phyloP scores from a whole-genome alignment of 108 stramenopile species.

The Aurantiochytrium sp. region DNA sequence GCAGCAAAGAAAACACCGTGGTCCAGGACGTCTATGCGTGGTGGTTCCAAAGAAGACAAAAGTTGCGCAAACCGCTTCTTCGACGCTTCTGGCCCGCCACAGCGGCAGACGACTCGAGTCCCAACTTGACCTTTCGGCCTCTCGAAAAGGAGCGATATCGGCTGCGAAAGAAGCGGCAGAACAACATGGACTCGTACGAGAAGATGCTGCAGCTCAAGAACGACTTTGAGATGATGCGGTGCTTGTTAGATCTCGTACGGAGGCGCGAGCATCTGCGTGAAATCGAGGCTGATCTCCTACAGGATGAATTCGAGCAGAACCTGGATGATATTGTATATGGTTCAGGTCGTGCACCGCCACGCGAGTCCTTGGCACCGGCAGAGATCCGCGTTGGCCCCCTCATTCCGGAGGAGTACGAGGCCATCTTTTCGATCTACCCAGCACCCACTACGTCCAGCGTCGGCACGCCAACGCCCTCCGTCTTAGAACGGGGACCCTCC shows the following conservation, averaged over 20 bases:
- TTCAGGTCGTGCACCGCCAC: neutral
- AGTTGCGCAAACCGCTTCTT: neutral
- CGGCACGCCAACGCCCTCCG: neutral
- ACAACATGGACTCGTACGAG: neutral
- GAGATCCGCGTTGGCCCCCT: neutral
- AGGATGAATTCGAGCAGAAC: neutral
- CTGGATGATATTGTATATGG: neutral
- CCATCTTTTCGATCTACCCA: neutral
- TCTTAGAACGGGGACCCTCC: neutral
- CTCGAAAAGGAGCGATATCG: slow-evolving; percentile 10
- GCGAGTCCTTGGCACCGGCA: neutral
- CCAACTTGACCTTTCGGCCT: slow-evolving; percentile 3
- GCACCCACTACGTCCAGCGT: neutral
- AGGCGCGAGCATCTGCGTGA: neutral
- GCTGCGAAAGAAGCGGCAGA: neutral
- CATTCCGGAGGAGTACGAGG: neutral
- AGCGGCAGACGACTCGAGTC: neutral
- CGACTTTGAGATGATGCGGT: neutral
- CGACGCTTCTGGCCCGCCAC: neutral
- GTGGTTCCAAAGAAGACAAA: neutral
- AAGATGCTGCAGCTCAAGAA: neutral
- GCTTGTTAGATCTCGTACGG: neutral
- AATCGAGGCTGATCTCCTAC: neutral
- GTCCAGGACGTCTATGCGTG: neutral
- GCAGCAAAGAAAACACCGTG: neutral